Percentiles rank a stretch among this genome's conserved stretches.
phyloP scores from a whole-genome alignment of 2,329 filamentous ascomycete species.

The Colletotrichum tropicale region DNA sequence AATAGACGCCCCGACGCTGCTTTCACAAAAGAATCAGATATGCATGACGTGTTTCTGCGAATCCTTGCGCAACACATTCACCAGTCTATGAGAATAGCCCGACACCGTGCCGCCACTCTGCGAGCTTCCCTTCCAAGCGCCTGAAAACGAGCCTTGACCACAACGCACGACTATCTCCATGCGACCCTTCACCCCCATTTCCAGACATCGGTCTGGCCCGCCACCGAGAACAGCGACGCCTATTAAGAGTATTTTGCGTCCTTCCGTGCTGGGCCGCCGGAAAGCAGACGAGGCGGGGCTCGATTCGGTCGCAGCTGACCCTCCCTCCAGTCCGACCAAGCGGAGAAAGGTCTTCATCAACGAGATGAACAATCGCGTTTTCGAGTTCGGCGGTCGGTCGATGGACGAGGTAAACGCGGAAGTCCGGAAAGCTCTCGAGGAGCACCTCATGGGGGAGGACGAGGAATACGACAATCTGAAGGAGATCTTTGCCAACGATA shows the following conservation, averaged over 20 bases:
- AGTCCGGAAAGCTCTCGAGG: constrained; percentile 60
- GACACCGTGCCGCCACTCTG: constrained; percentile 5
- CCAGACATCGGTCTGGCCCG: constrained; percentile 37
- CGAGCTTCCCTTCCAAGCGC: background rate
- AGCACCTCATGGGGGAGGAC: constrained; percentile 60
- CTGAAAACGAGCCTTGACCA: background rate
- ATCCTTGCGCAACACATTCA: constrained; percentile 24
- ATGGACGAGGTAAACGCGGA: constrained; percentile 61
- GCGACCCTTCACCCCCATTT: constrained; percentile 39
- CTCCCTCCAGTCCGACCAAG: constrained; percentile 51
- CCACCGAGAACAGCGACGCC: constrained; percentile 40
- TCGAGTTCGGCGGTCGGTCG: constrained; percentile 57
- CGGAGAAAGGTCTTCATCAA: constrained; percentile 64
- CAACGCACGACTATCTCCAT: constrained; percentile 21
- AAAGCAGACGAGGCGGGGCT: constrained; percentile 48
- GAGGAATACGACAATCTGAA: constrained; percentile 67
- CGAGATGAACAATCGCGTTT: constrained; percentile 60
- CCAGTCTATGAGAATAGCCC: constrained; percentile 27
- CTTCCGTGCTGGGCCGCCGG: constrained; percentile 46
- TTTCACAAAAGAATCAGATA: constrained; percentile 2
- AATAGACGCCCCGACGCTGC: background rate
- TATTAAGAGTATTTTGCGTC: constrained; percentile 59
- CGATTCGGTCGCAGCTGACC: constrained; percentile 39
- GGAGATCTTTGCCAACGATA: constrained; percentile 59
- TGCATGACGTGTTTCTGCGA: constrained; percentile 25